Conservation (phyloP, 2,329 filamentous ascomycete species). For the Coniosporium tulheliwenetii region DNA sequence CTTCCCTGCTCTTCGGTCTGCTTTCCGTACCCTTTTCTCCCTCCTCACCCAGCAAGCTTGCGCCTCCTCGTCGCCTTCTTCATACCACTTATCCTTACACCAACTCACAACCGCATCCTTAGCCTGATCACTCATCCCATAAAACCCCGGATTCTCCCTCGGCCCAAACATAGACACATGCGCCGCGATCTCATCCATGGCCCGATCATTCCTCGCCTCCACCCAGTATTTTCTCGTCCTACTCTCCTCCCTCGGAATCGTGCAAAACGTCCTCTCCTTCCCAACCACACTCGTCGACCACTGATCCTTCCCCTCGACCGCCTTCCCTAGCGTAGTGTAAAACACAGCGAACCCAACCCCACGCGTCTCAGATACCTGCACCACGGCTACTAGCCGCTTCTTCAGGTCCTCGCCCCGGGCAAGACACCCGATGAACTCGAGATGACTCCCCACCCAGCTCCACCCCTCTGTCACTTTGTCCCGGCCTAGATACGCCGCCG, state of each 20-base stretch:
- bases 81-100: constrained; percentile 14
- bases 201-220: constrained; percentile 54
- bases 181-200: constrained; percentile 61
- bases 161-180: constrained; percentile 71
- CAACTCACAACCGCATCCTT: constrained; percentile 50
- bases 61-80: not conserved
- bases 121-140: constrained; percentile 48
- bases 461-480: constrained; percentile 64
- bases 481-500: constrained; percentile 73
- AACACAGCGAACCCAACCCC: constrained; percentile 69
- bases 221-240: constrained; percentile 12
- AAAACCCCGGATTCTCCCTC: constrained; percentile 57
- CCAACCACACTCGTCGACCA: constrained; percentile 44
- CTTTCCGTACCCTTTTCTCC: not conserved
- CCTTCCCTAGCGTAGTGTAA: constrained; percentile 68
- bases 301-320: constrained; percentile 38
- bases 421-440: constrained; percentile 85
- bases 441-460: constrained; percentile 73
- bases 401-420: constrained; percentile 70
- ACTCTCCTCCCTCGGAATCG: constrained; percentile 45
- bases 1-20: not conserved
- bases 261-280: constrained; percentile 74
- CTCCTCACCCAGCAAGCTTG: no score
- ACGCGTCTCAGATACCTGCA: constrained; percentile 47
- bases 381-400: constrained; percentile 53